Conservation (phyloP, 2,329 filamentous ascomycete genomes). For the Akanthomyces uredinophilus region DNA sequence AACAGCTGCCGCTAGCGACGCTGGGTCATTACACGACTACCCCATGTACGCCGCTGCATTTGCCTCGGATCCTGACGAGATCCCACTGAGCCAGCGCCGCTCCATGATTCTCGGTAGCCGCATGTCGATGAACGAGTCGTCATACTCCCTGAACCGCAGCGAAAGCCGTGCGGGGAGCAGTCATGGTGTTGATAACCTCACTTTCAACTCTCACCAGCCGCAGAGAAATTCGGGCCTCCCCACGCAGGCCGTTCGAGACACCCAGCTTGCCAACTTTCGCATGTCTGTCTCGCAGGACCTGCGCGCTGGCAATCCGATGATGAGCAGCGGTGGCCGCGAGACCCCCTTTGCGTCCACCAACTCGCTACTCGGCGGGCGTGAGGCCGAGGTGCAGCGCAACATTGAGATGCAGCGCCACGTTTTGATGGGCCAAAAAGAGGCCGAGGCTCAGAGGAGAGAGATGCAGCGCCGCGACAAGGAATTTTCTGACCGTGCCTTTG, state of each 20-base stretch:
- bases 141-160: conserved; percentile 8
- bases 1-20: conserved; percentile 34
- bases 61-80: conserved; percentile 54
- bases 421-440: conserved; percentile 58
- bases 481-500: conserved; percentile 58
- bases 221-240: conserved; percentile 41
- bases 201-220: conserved; percentile 53
- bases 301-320: conserved; percentile 35
- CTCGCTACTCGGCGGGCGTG: conserved; percentile 30
- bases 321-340: conserved; percentile 31
- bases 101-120: conserved; percentile 51
- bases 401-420: conserved; percentile 51
- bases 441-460: conserved; percentile 55
- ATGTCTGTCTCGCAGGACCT: conserved; percentile 60
- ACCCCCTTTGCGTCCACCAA: conserved; percentile 33
- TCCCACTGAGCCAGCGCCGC: conserved; percentile 65
- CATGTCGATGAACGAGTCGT: conserved; percentile 23
- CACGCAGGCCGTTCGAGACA: conserved; percentile 44
- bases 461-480: conserved; percentile 53
- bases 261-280: conserved; percentile 62
- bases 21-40: conserved; percentile 36
- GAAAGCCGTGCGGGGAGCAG: conserved; percentile 15
- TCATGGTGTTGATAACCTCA: conserved; percentile 26
- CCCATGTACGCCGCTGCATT: conserved; percentile 26
- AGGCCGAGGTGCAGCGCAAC: conserved; percentile 39